phyloP scores from a whole-genome alignment of 306 rosid genomes.

The Macrotyloma uniflorum region DNA sequence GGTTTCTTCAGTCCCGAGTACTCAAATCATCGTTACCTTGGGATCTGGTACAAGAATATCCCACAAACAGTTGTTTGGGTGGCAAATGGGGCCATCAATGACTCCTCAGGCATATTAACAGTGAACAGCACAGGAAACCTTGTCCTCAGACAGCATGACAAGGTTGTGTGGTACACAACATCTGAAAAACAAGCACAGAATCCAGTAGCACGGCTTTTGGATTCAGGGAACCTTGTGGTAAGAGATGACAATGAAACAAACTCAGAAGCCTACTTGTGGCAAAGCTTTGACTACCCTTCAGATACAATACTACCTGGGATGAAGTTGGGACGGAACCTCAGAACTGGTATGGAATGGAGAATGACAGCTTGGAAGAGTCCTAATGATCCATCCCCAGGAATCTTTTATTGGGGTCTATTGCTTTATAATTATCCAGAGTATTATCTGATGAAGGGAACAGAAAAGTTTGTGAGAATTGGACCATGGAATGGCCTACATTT shows the following conservation, averaged over 20 bases:
- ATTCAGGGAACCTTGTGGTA: slow-evolving; percentile 48
- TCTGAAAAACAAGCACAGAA: slow-evolving; percentile 5
- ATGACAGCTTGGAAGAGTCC: slow-evolving; percentile 56
- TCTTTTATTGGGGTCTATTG: slow-evolving; percentile 28
- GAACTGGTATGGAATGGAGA: slow-evolving; percentile 35
- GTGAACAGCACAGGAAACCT: slow-evolving; percentile 38
- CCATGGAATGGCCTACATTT: slow-evolving; percentile 43
- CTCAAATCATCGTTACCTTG: slow-evolving; percentile 51
- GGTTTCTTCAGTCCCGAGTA: slow-evolving; percentile 62
- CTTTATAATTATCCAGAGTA: slow-evolving; percentile 36
- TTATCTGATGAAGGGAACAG: slow-evolving; percentile 34
- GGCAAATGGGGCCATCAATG: slow-evolving; percentile 53
- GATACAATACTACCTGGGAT: slow-evolving; percentile 56
- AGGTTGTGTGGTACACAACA: slow-evolving; percentile 43
- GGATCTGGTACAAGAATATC: slow-evolving; percentile 60
- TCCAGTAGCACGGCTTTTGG: slow-evolving; percentile 46
- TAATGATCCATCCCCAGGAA: slow-evolving; percentile 52
- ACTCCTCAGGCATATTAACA: slow-evolving; percentile 38
- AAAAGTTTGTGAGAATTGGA: slow-evolving; percentile 28
- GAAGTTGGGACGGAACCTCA: slow-evolving; percentile 63
- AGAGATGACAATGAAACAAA: slow-evolving; percentile 15
- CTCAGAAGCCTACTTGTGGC: slow-evolving; percentile 41
- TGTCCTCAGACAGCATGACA: slow-evolving; percentile 19
- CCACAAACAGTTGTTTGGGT: slow-evolving; percentile 61
- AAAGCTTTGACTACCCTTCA: slow-evolving; percentile 65